phyloP scores from a whole-genome alignment of 2,329 filamentous ascomycete genomes.

The Trichoderma lentiforme region DNA sequence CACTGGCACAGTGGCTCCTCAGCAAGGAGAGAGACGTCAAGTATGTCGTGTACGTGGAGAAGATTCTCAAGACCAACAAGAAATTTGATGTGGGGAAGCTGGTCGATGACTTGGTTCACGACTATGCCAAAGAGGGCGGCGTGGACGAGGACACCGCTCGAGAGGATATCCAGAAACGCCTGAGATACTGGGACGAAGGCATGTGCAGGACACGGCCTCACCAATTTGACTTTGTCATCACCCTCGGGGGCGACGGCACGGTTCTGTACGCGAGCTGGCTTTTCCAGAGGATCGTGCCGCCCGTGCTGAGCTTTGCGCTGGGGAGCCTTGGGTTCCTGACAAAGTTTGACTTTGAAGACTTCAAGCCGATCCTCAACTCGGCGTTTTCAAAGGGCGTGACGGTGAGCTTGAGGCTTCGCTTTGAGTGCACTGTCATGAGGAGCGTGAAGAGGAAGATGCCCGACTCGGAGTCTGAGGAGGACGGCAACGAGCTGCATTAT shows the following conservation, averaged over 20 bases:
- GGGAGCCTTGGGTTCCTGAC: constrained; percentile 93
- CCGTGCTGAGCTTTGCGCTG: constrained; percentile 84
- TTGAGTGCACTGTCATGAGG: constrained; percentile 93
- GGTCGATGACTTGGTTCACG: constrained; percentile 54
- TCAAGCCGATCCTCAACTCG: constrained; percentile 63
- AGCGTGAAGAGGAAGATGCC: constrained; percentile 50
- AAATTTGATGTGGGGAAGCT: constrained; percentile 72
- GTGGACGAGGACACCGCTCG: constrained; percentile 34
- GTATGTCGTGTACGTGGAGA: constrained; percentile 82
- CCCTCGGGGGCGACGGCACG: constrained; percentile 92
- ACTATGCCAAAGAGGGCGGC: constrained; percentile 39
- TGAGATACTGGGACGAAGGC: constrained; percentile 80
- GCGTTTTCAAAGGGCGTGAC: constrained; percentile 82
- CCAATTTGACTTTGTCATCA: constrained; percentile 89
- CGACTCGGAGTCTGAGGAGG: constrained; percentile 30
- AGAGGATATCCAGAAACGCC: constrained; percentile 44
- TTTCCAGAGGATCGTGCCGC: constrained; percentile 92
- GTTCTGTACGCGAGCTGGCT: constrained; percentile 95
- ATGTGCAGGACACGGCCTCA: constrained; percentile 77
- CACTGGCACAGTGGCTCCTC: constrained; percentile 78
- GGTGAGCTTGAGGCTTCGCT: constrained; percentile 80
- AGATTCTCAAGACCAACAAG: constrained; percentile 66
- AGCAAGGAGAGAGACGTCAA: constrained; percentile 61
- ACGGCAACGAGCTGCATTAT: constrained; percentile 37
- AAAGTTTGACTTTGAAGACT: constrained; percentile 87